Evolutionary conservation across 2,329 filamentous ascomycete genomes (phyloP).

Genomic region (Cytospora paraplurivora): DNA sequence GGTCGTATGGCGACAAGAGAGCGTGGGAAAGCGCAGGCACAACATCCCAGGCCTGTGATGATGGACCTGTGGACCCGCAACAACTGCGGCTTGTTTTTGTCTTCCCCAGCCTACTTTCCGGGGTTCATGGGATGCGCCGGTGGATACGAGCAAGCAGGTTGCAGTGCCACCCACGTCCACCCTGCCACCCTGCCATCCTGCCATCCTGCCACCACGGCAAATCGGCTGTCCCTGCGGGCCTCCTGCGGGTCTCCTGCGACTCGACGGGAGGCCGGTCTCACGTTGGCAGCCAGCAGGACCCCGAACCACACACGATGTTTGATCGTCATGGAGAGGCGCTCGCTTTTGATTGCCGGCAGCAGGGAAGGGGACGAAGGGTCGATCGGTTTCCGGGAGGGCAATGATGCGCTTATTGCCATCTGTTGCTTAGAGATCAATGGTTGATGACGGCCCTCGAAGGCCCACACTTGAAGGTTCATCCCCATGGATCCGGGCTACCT

Average conservation of each 20-base stretch:
- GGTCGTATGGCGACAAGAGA: slow-evolving; percentile 8
- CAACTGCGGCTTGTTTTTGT: slow-evolving; percentile 10
- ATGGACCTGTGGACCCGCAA: background rate
- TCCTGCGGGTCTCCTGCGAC: background rate
- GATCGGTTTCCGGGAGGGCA: too few relatives aligned
- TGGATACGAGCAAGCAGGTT: background rate
- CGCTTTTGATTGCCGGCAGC: background rate
- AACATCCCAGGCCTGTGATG: background rate
- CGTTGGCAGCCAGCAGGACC: background rate
- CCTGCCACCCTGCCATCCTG: background rate
- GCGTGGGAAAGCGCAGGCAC: background rate
- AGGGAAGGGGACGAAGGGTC: too few relatives aligned
- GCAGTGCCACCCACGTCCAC: background rate
- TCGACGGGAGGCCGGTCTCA: background rate
- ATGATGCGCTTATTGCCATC: too few relatives aligned
- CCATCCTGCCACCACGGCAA: background rate
- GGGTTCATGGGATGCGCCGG: background rate
- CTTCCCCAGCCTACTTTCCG: background rate
- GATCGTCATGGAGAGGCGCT: background rate
- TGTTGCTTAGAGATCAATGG: too few relatives aligned
- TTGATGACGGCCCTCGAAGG: too few relatives aligned
- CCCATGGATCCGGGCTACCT: background rate
- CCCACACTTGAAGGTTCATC: too few relatives aligned
- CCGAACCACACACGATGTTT: background rate
- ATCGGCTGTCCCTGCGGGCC: background rate